These are phyloP conservation scores for Monosporozyma unispora DNA, from an alignment of 805 yeast species.

Conservation along the genomic window DNA sequence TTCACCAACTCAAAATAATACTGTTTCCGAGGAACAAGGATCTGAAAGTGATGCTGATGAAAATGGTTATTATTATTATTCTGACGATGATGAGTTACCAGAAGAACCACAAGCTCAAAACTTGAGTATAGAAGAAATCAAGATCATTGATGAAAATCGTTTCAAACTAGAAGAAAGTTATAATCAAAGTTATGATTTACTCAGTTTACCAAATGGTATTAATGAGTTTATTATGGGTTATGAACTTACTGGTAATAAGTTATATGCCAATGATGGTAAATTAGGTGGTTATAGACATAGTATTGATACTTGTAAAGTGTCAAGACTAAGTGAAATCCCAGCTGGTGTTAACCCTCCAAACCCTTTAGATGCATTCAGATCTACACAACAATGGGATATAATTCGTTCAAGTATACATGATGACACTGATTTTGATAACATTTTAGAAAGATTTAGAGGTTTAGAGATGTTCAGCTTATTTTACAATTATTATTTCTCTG, in stretches of 20 bases:
- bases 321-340: slow-evolving; percentile 22
- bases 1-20: not conserved
- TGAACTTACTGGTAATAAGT: slow-evolving; percentile 16
- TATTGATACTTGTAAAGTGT: slow-evolving; percentile 20
- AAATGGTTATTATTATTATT: slow-evolving; percentile 1
- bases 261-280: slow-evolving; percentile 17
- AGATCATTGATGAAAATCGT: slow-evolving; percentile 5
- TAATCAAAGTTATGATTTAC: slow-evolving; percentile 14
- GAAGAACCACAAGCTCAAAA: slow-evolving; percentile 11
- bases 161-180: slow-evolving; percentile 10
- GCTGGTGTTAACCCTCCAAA: slow-evolving; percentile 28
- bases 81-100: slow-evolving; percentile 9
- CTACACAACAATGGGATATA: slow-evolving; percentile 29
- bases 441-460: slow-evolving; percentile 22
- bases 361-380: slow-evolving; percentile 29
- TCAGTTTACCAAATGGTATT: slow-evolving; percentile 27
- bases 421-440: slow-evolving; percentile 6
- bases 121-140: slow-evolving; percentile 12
- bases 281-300: slow-evolving; percentile 26
- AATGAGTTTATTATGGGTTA: slow-evolving; percentile 29
- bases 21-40: not conserved
- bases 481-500: slow-evolving; percentile 37
- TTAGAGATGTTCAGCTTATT: slow-evolving; percentile 33
- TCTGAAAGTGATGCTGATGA: slow-evolving; percentile 2
- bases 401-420: slow-evolving; percentile 17